Evolutionary conservation across 495 filamentous ascomycete species (phyloP).

Genomic region (Darksidea phi): DNA sequence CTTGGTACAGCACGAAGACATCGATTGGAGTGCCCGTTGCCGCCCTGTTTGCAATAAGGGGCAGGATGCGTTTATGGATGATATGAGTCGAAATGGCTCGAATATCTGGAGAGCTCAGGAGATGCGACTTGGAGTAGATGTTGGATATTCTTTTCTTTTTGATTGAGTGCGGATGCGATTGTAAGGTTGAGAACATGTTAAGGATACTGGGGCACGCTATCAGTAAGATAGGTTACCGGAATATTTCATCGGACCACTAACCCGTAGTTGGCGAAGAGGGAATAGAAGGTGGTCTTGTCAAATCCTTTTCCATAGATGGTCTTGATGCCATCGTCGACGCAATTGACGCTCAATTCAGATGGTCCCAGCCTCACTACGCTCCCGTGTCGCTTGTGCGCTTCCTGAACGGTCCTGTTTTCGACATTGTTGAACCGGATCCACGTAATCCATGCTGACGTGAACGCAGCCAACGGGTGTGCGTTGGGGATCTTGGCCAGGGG

Average conservation of each 20-base stretch:
- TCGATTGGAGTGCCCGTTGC: conserved; percentile 4
- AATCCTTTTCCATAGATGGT: conserved; percentile 38
- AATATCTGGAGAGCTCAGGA: conserved; percentile 62
- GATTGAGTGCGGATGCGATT: conserved; percentile 55
- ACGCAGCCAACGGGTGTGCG: conserved; percentile 25
- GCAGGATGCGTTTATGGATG: conserved; percentile 63
- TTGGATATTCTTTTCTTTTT: conserved; percentile 69
- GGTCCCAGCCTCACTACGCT: conserved; percentile 34
- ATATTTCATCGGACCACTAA: too few species aligned
- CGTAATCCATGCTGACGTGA: conserved; percentile 33
- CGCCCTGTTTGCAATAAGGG: conserved; percentile 50
- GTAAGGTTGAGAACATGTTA: conserved; percentile 45
- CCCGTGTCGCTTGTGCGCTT: conserved; percentile 30
- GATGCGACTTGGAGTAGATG: conserved; percentile 70
- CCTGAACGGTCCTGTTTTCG: conserved; percentile 32
- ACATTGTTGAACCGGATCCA: conserved; percentile 17
- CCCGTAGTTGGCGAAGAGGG: conserved; percentile 36
- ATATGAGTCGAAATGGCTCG: conserved; percentile 58
- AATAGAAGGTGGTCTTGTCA: conserved; percentile 35
- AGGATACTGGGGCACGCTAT: too few species aligned
- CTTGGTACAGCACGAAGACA: conserved; percentile 36
- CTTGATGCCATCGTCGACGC: conserved; percentile 35
- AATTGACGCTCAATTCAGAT: conserved; percentile 38
- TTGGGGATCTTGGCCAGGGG: conserved; percentile 30
- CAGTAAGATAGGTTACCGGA: too few species aligned